Evolutionary conservation across 768 basidiomycete species (phyloP), one percentile per base, ranked within the genome.

Genomic region (Lanmaoa rubissima): DNA sequence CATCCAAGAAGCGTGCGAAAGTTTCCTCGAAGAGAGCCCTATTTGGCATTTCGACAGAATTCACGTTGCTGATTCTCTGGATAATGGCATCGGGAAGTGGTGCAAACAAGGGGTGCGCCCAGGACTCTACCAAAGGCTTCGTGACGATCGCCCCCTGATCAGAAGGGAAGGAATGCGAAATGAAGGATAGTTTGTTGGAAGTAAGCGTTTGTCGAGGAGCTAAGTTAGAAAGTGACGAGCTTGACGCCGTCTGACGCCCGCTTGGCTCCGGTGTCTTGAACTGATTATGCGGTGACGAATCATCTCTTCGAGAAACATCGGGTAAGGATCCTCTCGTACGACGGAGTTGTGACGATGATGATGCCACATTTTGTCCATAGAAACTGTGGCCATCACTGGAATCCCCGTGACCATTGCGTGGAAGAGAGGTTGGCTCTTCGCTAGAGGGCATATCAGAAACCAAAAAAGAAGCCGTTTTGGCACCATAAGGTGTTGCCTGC

Each of bases 11-110:
- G 9, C 73, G 68, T 24, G 69, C 60, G 40, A 88, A 71, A 5
- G 71, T 66, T 41, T 78, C 78, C 42, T 87, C 81, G 57, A 83
- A 88, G 17, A 73, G 73, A 26, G 73, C 73, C 38, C 84, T 77
- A 44, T 72, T 74, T 5, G 87, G 87, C 79, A 88, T 83, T 62
- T 87, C 85, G 40, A 78, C 75, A 21, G 79, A 76, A 62, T 79
- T 80, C 43, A 84, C 74, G 26, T 74, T 75, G 47, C 69, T 71
- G 64, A 94, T 78, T 62, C 81, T 70, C 68, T 86, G 72, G 61
- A 80, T 63, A 55, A 90, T 75, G 59, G 72, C 67, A 47, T 81
- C 75, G 4, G 86, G 87, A 48, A 89, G 81, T 2, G 85, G 80
- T 26, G 80, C 76, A 63, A 87, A 88, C 11, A 78, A 70, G 4